phyloP scores from a whole-genome alignment of 179 eudicot species.

The Carnegiea gigantea region DNA sequence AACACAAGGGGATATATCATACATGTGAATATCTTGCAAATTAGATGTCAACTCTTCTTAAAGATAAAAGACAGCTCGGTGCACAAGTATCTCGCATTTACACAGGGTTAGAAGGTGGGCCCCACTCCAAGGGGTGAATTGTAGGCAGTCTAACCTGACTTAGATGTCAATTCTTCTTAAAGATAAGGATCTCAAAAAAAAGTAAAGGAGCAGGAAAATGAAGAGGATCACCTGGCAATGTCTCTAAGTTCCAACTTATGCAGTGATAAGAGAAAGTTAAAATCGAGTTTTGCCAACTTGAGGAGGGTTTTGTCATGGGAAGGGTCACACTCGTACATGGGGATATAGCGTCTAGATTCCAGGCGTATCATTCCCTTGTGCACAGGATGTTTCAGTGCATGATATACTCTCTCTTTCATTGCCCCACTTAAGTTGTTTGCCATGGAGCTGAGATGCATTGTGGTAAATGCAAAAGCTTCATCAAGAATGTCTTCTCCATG shows the following conservation, averaged over 20 bases:
- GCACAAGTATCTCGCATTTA: no score
- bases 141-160: no score
- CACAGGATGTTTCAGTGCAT: background rate
- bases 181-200: no score
- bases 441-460: background rate
- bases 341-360: background rate
- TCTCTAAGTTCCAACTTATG: background rate
- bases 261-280: background rate
- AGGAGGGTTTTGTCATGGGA: background rate
- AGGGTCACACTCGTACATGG: background rate
- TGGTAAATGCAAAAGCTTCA: background rate
- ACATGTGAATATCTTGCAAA: no score
- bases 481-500: background rate
- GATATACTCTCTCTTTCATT: background rate
- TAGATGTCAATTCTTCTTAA: no score
- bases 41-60: no score
- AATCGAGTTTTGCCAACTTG: background rate
- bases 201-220: background rate
- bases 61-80: no score
- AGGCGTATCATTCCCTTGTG: background rate
- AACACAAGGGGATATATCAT: no score
- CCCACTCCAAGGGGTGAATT: no score
- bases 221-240: background rate
- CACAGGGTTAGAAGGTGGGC: no score
- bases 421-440: background rate